Percentiles rank a stretch among this genome's conserved stretches.
Evolutionary conservation across 225 moss, liverwort and hornwort genomes (phyloP).

Genomic region (Polytrichum commune): DNA sequence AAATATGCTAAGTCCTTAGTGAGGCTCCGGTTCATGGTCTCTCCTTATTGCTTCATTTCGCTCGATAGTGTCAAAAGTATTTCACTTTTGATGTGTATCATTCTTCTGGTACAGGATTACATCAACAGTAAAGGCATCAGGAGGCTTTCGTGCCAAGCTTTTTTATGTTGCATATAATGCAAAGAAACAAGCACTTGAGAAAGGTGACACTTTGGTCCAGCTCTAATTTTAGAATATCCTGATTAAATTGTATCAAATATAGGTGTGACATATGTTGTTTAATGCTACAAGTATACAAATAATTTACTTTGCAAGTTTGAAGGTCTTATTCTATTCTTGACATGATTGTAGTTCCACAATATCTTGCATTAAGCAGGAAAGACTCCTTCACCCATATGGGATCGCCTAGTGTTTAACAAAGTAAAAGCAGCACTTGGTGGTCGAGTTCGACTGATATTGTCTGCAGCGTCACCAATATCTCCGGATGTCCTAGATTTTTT

Average conservation of each 20-base stretch:
- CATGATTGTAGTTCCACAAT: too few relatives aligned
- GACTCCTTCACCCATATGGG: constrained; percentile 89
- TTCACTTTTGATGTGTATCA: not conserved
- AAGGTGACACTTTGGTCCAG: constrained; percentile 24
- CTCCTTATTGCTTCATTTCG: too few relatives aligned
- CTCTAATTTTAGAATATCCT: too few relatives aligned
- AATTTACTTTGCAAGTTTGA: too few relatives aligned
- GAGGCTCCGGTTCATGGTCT: too few relatives aligned
- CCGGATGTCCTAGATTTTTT: constrained; percentile 88
- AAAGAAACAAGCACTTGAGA: constrained; percentile 77
- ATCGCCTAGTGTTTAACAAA: constrained; percentile 91
- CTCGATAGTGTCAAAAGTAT: too few relatives aligned
- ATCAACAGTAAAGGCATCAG: constrained; percentile 70
- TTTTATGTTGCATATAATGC: constrained; percentile 88
- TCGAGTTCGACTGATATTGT: constrained; percentile 74
- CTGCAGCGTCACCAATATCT: constrained; percentile 94
- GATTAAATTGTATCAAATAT: not conserved
- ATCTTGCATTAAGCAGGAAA: constrained; percentile 41
- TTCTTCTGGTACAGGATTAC: constrained; percentile 44
- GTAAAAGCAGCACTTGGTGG: constrained; percentile 82
- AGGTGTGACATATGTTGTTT: too few relatives aligned
- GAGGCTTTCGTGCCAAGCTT: constrained; percentile 77
- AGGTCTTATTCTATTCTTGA: too few relatives aligned
- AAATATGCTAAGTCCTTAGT: too few relatives aligned
- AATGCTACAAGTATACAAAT: too few relatives aligned